Evolutionary conservation across 257 asterid species (phyloP).

Genomic region (Solanum etuberosum): DNA sequence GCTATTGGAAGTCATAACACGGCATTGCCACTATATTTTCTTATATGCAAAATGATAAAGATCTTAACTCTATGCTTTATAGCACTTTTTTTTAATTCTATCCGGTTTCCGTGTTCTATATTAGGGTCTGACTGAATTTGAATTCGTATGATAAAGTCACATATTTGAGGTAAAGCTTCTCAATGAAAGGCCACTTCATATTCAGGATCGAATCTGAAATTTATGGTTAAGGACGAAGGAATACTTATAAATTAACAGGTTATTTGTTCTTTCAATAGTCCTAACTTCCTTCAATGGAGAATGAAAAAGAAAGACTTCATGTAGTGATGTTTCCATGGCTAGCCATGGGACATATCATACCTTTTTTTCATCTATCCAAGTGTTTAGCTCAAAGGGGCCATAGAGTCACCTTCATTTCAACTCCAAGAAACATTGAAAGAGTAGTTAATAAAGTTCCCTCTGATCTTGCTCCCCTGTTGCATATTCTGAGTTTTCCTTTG

Average conservation of each 20-base stretch:
- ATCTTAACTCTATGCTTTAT: background rate
- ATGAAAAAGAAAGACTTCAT: constrained; percentile 30
- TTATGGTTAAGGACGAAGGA: rapidly evolving
- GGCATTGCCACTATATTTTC: background rate
- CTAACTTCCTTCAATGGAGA: constrained; percentile 30
- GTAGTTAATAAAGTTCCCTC: constrained; percentile 37
- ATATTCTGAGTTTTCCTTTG: constrained; percentile 32
- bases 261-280: background rate
- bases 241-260: background rate
- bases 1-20: background rate
- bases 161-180: too few relatives aligned
- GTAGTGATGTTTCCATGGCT: constrained; percentile 90
- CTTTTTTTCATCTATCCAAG: constrained; percentile 49
- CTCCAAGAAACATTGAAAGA: constrained; percentile 64
- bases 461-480: constrained; percentile 33
- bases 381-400: constrained; percentile 63
- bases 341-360: constrained; percentile 81
- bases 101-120: rapidly evolving
- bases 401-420: constrained; percentile 57
- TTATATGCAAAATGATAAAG: background rate
- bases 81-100: background rate
- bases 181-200: too few relatives aligned
- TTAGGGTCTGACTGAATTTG: rapidly evolving
- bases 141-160: background rate
- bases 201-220: rapidly evolving